Base-by-base conservation (phyloP, 306 rosid species). In the Carpinus viminea region DNA sequence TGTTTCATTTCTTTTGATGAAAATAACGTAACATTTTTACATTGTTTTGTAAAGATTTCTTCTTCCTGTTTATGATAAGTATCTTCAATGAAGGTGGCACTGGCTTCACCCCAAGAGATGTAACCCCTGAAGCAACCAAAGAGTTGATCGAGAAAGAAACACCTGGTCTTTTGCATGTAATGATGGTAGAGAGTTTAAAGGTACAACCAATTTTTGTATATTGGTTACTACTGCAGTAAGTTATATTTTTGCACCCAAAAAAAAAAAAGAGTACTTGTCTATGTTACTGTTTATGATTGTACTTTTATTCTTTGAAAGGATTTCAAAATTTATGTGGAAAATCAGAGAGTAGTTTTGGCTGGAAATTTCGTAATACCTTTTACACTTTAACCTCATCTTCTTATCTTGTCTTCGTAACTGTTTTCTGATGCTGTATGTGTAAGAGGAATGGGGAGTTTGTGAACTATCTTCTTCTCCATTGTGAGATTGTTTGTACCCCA, bases 121-220 rank as follows among this genome's bases (percentile, higher is more conserved):
- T 92, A 75, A 94, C 98, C 55, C 98, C 98, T 41, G 97, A 94
- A 90, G 98, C 98, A 65, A 94, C 98, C 62, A 92, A 94, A 84
- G 86, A 74, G 79, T 77, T 91, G 87, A 83, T 94, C 68, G 95
- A 94, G 82, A 94, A 81, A 87, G 97, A 94, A 89, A 94, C 97
- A 77, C 97, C 97, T 68, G 97, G 98, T 73, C 91, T 94, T 65
- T 76, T 92, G 66, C 70, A 89, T 81, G 93, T 88, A 79, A 94
- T 94, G 98, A 92, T 90, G 86, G 97, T 87, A 82, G 97, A 88
- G 90, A 92, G 97, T 88, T 85, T 94, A 69, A 94, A 92, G 95
- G 98, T 92, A 79, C 62, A 73, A 52, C 17, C 70, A 61, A 13
- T 70, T 46, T 64, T 48, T 65, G 59, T 80, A 55, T 73, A 78